These are phyloP conservation scores for Parathielavia hyrcaniae DNA, from an alignment of 495 filamentous ascomycete genomes.

Conservation along the genomic window DNA sequence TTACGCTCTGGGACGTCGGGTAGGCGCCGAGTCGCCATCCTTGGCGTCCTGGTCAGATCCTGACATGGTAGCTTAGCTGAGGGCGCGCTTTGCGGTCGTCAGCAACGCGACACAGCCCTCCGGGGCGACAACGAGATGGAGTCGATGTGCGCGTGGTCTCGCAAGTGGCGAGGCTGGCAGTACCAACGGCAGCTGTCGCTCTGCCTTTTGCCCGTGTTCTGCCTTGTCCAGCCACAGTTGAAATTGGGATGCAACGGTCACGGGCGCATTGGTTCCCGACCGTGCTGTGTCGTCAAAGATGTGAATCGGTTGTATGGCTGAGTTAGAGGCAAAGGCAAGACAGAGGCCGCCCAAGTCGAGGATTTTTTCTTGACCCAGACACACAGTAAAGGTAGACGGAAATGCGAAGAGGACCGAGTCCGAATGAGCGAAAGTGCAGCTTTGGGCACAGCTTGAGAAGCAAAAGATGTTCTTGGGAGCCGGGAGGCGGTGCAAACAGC, in stretches of 20 bases:
- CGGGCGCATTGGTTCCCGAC: constrained; percentile 13
- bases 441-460: no score
- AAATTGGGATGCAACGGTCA: background rate
- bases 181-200: background rate
- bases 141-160: background rate
- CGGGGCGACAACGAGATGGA: constrained; percentile 12
- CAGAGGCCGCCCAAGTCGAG: background rate
- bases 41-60: constrained; percentile 15
- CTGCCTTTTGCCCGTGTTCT: background rate
- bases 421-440: no score
- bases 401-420: no score
- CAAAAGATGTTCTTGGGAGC: no score
- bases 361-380: background rate
- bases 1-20: constrained; percentile 29
- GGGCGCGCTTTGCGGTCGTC: constrained; percentile 19
- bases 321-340: background rate
- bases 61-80: constrained; percentile 31
- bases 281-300: background rate
- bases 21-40: constrained; percentile 19
- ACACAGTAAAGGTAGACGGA: no score
- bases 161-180: constrained; percentile 14
- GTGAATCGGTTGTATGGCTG: background rate
- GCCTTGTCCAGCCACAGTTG: constrained; percentile 21
- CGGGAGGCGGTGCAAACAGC: background rate
- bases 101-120: constrained; percentile 20